These are phyloP conservation scores for Neurospora sp. DNA, from an alignment of 495 filamentous ascomycete genomes.

Conservation along the genomic window DNA sequence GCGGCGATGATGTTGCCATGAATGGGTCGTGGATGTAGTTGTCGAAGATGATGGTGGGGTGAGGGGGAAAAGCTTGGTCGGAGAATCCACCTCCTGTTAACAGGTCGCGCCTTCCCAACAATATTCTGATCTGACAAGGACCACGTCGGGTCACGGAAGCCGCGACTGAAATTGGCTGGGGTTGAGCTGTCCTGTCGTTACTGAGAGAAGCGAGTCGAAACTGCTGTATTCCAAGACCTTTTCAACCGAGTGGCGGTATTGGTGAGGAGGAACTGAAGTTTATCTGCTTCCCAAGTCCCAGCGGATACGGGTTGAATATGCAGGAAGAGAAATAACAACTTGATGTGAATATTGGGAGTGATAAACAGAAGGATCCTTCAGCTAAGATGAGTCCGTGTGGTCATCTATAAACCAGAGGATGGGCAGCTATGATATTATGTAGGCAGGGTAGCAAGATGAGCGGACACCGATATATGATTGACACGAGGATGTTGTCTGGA, in stretches of 20 bases:
- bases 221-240: neutral
- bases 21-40: neutral
- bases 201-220: neutral
- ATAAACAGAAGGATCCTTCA: neutral
- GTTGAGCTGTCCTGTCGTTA: neutral
- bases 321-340: neutral
- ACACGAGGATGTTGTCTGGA: conserved; percentile 12
- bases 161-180: neutral
- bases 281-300: neutral
- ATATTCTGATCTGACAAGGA: neutral
- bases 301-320: neutral
- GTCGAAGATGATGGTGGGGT: neutral
- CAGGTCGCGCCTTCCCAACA: neutral
- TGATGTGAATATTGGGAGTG: neutral
- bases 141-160: neutral
- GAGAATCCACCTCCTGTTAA: neutral
- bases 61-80: neutral
- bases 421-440: conserved; percentile 11
- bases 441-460: neutral
- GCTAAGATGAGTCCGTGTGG: neutral
- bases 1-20: conserved; percentile 5
- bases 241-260: neutral
- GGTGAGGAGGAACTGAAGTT: neutral
- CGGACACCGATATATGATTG: conserved; percentile 19
- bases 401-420: neutral